Evolutionary conservation across 805 yeast genomes (phyloP), one percentile per base, ranked within the genome.

Genomic region (Candida sphagnicola): DNA sequence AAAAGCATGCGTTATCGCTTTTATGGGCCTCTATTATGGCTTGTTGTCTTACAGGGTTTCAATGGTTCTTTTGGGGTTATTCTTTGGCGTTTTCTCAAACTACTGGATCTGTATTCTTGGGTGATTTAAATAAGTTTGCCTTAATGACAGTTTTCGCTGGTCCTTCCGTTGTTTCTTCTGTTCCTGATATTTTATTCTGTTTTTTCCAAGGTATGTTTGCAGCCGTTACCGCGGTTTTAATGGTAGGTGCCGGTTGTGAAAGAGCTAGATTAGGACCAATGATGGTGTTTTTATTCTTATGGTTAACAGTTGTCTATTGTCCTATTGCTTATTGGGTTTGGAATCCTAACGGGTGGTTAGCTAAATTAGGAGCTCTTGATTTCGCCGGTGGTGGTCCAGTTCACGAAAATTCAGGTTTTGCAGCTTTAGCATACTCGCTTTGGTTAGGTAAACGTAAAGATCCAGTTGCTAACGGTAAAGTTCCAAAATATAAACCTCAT

Each of bases 311-410:
- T 34, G 99, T 93, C 32, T 93, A 93, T 75, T 84, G 95, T 63
- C 97, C 97, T 40, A 75, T 85, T 62, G 99, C 98, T 13, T 85
- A 83, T 68, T 91, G 98, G 98, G 85, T 95, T 18, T 93, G 99
- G 99, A 91, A 91, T 62, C 77, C 82, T 18, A 76, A 76, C 41
- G 99, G 99, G 38, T 93, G 98, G 99, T 74, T 91, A 48, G 76
- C 73, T 40, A 64, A 65, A 34, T 72, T 91, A 39, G 98, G 97
- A 48, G 82, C 90, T 26, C 75, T 88, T 44, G 99, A 93, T 70
- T 93, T 86, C 58, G 99, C 99, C 16, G 99, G 99, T 58, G 98
- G 98, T 58, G 96, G 96, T 47, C 96, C 98, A 45, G 98, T 93
- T 44, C 99, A 93, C 69, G 87, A 86, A 69, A 70, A 89, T 51